Conservation (phyloP, 1,284 basidiomycete species). For the Pascua sp. region DNA sequence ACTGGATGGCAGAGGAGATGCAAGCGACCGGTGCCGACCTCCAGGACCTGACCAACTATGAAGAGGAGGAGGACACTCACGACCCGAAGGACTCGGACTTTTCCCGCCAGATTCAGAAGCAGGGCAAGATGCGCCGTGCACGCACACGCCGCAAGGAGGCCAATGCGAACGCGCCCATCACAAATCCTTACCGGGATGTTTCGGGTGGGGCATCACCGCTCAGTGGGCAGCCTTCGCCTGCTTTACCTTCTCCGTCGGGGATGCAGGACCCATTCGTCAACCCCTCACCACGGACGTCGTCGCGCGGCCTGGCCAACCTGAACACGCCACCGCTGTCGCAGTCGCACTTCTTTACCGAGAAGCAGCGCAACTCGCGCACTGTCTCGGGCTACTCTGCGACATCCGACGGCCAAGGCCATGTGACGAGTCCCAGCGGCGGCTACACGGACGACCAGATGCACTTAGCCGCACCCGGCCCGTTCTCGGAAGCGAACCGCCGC, state of each 20-base stretch:
- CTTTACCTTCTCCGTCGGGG: too few species aligned
- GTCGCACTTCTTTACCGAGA: too few species aligned
- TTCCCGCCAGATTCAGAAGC: conserved; percentile 60
- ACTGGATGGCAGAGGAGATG: conserved; percentile 28
- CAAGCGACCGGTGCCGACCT: conserved; percentile 7
- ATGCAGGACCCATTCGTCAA: too few species aligned
- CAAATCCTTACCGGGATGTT: too few species aligned
- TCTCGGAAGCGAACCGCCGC: background rate
- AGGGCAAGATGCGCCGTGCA: conserved; percentile 66
- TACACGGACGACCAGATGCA: background rate
- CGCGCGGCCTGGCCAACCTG: too few species aligned
- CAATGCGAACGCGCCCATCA: background rate
- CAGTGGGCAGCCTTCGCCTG: too few species aligned
- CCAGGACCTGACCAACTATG: conserved; percentile 75
- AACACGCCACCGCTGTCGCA: too few species aligned
- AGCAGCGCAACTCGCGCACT: background rate
- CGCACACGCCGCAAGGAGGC: conserved; percentile 46
- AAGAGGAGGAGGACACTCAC: conserved; percentile 70
- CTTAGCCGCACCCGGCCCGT: background rate
- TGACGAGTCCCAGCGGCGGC: background rate
- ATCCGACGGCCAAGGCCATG: background rate
- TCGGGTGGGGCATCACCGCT: too few species aligned
- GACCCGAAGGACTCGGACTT: conserved; percentile 65
- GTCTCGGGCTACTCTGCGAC: background rate
- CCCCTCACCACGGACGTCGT: too few species aligned